A percentile compares a stretch with the other conserved stretches of the same genome.
phyloP scores from a whole-genome alignment of 179 eudicot species.

The Silene coronaria region DNA sequence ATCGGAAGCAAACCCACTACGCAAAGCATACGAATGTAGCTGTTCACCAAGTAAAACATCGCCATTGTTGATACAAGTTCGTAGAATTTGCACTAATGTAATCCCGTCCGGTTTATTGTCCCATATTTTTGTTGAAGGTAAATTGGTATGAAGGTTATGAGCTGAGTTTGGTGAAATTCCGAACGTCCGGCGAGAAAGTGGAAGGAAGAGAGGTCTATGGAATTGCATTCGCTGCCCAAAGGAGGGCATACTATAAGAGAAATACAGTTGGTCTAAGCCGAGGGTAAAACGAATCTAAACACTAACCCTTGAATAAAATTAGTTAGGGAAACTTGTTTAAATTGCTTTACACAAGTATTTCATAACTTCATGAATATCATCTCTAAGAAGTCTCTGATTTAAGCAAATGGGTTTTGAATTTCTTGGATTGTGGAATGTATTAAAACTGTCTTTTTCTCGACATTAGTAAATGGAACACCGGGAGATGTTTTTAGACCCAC shows the following conservation, averaged over 20 bases:
- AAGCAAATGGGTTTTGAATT: neutral
- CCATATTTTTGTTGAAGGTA: neutral
- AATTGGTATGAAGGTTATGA: neutral
- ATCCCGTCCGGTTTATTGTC: conserved; percentile 28
- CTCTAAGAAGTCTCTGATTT: no score
- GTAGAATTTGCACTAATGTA: conserved; percentile 40
- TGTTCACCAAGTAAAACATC: conserved; percentile 35
- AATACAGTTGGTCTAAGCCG: neutral
- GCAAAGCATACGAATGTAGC: conserved; percentile 48
- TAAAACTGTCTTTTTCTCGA: neutral
- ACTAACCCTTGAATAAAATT: no score
- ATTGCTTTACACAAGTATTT: no score
- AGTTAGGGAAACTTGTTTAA: no score
- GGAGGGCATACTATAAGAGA: neutral
- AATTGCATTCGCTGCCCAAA: neutral
- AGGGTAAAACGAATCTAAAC: no score
- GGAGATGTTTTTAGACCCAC: neutral
- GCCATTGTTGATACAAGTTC: conserved; percentile 33
- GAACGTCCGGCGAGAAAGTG: neutral
- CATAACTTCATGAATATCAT: no score
- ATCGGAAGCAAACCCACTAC: conserved; percentile 42
- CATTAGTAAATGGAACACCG: neutral
- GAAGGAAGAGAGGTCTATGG: neutral
- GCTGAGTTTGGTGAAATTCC: neutral
- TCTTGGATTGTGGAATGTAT: neutral